A percentile compares a stretch with the other conserved stretches of the same genome.
Conservation (phyloP, 2,329 filamentous ascomycete genomes). For the Capronia americana region DNA sequence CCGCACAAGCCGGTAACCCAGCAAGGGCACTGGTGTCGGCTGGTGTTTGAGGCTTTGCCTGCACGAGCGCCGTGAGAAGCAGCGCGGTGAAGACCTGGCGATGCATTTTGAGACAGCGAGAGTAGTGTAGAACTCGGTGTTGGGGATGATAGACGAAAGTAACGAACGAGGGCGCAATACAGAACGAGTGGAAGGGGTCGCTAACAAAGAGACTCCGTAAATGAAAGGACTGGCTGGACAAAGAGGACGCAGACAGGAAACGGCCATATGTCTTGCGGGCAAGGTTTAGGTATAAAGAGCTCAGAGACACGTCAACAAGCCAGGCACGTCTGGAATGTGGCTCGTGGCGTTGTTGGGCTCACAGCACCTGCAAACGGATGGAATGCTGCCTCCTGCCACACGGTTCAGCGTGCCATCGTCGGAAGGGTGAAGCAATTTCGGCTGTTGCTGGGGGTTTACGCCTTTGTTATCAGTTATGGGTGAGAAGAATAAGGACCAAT, state of each 20-base stretch:
- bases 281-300: not conserved
- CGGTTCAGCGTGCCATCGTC: not conserved
- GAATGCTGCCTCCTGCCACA: conserved; percentile 2
- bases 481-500: not conserved
- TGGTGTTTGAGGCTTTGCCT: conserved; percentile 27
- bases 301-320: conserved; percentile 5
- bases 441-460: not conserved
- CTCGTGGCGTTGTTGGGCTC: not conserved
- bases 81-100: conserved; percentile 18
- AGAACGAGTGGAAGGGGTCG: not conserved
- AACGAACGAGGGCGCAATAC: not conserved
- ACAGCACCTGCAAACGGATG: conserved; percentile 1
- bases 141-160: not conserved
- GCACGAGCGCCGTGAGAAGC: conserved; percentile 18
- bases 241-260: not conserved
- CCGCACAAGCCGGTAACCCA: conserved; percentile 33
- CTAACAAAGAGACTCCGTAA: conserved; percentile 3
- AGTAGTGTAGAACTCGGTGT: not conserved
- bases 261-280: not conserved
- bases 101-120: conserved; percentile 20
- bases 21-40: conserved; percentile 21
- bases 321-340: conserved; percentile 17
- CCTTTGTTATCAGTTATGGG: not conserved
- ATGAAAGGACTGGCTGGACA: not conserved
- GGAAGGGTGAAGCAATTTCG: not conserved